Percentiles rank a stretch among this genome's conserved stretches.
Evolutionary conservation across 2,329 filamentous ascomycete species (phyloP).

Genomic region (Neopestalotiopsis sp.): DNA sequence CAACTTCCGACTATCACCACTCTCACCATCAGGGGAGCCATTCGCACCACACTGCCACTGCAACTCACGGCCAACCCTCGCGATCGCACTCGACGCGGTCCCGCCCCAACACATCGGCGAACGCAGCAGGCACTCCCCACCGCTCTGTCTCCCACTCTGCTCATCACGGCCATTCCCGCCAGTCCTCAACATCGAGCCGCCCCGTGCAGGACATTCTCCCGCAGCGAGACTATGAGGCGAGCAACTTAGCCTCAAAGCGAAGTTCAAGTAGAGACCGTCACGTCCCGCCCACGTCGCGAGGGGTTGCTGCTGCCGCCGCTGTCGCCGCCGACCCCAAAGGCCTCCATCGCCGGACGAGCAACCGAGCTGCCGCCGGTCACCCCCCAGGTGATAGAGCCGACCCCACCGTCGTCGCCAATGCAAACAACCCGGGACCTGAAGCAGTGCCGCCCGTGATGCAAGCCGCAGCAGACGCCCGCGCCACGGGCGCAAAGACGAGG

Average conservation of each 20-base stretch:
- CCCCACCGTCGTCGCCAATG: slow-evolving; percentile 47
- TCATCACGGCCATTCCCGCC: slow-evolving; percentile 40
- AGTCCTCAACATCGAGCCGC: slow-evolving; percentile 45
- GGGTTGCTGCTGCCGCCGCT: background rate
- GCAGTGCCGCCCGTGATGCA: slow-evolving; percentile 53
- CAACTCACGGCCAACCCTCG: slow-evolving; percentile 30
- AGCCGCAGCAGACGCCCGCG: slow-evolving; percentile 50
- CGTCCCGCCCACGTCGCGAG: slow-evolving; percentile 51
- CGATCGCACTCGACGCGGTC: slow-evolving; percentile 44
- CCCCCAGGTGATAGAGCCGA: slow-evolving; percentile 53
- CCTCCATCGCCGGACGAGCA: slow-evolving; percentile 55
- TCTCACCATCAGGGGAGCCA: slow-evolving; percentile 35
- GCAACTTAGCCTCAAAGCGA: slow-evolving; percentile 69
- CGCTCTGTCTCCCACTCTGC: slow-evolving; percentile 35
- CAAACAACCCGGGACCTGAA: slow-evolving; percentile 57
- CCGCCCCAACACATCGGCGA: slow-evolving; percentile 32
- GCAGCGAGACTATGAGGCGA: slow-evolving; percentile 76
- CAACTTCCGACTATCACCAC: slow-evolving; percentile 32
- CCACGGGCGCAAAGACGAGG: slow-evolving; percentile 54
- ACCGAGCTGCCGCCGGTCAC: slow-evolving; percentile 47
- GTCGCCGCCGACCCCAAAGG: slow-evolving; percentile 54
- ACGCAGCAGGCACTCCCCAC: slow-evolving; percentile 26
- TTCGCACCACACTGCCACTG: slow-evolving; percentile 26
- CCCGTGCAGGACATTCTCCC: slow-evolving; percentile 49
- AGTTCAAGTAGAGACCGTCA: slow-evolving; percentile 68